phyloP scores from a whole-genome alignment of 2,329 filamentous ascomycete species.

The Monosporascus sp. region DNA sequence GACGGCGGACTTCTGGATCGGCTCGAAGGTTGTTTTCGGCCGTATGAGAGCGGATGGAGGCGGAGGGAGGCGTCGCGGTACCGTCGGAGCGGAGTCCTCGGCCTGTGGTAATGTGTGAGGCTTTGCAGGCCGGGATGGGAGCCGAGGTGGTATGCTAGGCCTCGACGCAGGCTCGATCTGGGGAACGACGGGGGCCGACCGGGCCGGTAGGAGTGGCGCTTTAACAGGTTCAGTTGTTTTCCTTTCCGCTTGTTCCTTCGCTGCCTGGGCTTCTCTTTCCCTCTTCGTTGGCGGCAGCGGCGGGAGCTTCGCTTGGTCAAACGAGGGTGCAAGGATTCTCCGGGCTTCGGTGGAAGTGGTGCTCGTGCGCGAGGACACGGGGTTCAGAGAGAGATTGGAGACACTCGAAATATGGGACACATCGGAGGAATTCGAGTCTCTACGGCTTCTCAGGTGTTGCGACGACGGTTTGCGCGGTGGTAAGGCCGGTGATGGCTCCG shows the following conservation, averaged over 20 bases:
- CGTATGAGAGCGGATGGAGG: conserved; percentile 26
- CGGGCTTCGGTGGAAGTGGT: conserved; percentile 37
- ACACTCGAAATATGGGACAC: conserved; percentile 48
- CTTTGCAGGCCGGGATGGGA: conserved; percentile 44
- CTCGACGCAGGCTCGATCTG: conserved; percentile 26
- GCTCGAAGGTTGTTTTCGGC: conserved; percentile 22
- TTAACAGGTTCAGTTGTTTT: conserved; percentile 21
- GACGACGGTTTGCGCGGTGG: conserved; percentile 45
- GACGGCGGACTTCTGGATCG: conserved; percentile 12
- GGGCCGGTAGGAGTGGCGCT: conserved; percentile 30
- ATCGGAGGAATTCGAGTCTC: conserved; percentile 54
- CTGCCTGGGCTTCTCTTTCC: conserved; percentile 44
- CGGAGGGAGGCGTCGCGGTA: conserved; percentile 35
- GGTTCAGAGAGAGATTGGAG: conserved; percentile 46
- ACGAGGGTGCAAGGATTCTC: conserved; percentile 50
- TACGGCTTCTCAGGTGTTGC: conserved; percentile 38
- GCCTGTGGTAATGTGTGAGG: conserved; percentile 20
- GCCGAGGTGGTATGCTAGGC: conserved; percentile 42
- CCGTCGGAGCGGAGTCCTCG: conserved; percentile 16
- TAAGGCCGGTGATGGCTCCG: conserved; percentile 39
- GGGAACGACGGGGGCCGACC: conserved; percentile 32
- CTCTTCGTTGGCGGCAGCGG: conserved; percentile 50
- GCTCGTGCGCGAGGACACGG: conserved; percentile 43
- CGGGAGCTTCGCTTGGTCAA: conserved; percentile 52
- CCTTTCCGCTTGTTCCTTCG: conserved; percentile 29